Conservation (phyloP, 2,329 filamentous ascomycete species). For the Cercospora beticola region DNA sequence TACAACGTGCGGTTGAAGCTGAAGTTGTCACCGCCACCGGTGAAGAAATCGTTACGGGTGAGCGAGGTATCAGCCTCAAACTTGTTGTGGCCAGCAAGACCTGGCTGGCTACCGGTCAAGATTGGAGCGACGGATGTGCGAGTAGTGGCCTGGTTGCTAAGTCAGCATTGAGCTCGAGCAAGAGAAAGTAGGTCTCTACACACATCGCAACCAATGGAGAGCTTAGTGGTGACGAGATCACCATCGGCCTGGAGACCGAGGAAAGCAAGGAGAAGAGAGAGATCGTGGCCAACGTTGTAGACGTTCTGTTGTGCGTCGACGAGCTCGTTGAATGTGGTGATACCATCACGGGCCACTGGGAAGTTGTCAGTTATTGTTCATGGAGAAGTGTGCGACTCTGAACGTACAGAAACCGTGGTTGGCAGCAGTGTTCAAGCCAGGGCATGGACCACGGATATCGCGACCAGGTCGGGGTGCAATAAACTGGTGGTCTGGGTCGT, state of each 20-base stretch:
- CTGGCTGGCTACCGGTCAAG: constrained; percentile 42
- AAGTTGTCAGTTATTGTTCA: constrained; percentile 30
- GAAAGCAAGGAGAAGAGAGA: constrained; percentile 43
- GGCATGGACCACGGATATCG: constrained; percentile 44
- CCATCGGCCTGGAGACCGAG: constrained; percentile 45
- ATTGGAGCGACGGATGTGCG: constrained; percentile 37
- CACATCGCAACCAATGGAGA: constrained; percentile 47
- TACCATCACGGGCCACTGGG: constrained; percentile 46
- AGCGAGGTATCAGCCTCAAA: constrained; percentile 45
- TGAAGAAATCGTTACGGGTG: constrained; percentile 46
- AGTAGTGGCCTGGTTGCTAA: constrained; percentile 3
- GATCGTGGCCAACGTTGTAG: constrained; percentile 47
- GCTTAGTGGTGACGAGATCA: constrained; percentile 44
- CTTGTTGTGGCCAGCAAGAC: constrained; percentile 48
- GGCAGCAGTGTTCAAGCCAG: constrained; percentile 15
- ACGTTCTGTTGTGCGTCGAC: constrained; percentile 48
- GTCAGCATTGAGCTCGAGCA: background rate
- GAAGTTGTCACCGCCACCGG: constrained; percentile 41
- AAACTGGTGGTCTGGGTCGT: constrained; percentile 44
- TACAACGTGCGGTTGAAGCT: constrained; percentile 46
- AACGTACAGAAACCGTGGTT: constrained; percentile 26
- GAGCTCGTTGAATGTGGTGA: constrained; percentile 43
- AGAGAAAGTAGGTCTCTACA: background rate
- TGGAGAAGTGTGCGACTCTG: constrained; percentile 45
- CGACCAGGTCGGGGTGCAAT: constrained; percentile 36